phyloP scores from a whole-genome alignment of 805 yeast species.

The Myxozyma melibiosi region DNA sequence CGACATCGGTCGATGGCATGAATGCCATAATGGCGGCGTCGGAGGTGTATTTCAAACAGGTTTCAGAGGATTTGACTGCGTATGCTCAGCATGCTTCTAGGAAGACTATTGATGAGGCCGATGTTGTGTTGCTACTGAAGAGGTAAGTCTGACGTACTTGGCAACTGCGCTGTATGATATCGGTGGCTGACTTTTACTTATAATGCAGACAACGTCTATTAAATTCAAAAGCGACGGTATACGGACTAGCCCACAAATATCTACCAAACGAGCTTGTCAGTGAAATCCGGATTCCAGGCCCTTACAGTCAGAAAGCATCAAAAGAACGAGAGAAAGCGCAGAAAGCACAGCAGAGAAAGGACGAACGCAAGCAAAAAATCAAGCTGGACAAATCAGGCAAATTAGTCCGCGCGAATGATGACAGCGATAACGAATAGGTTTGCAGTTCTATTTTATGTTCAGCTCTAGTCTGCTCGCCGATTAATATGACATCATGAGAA shows the following conservation, averaged over 20 bases:
- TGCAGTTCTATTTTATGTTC: too few relatives aligned
- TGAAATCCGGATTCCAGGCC: conserved; percentile 4
- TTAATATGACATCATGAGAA: too few relatives aligned
- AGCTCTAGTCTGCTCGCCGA: too few relatives aligned
- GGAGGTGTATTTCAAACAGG: conserved; percentile 39
- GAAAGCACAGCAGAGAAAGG: background rate
- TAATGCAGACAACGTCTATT: conserved; percentile 8
- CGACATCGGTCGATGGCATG: conserved; percentile 32
- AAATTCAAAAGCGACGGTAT: conserved; percentile 1
- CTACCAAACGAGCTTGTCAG: conserved; percentile 16
- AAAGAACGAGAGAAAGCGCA: background rate
- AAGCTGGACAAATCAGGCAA: background rate
- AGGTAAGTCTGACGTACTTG: background rate
- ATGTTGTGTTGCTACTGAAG: conserved; percentile 37
- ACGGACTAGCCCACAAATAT: conserved; percentile 18
- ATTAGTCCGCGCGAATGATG: background rate
- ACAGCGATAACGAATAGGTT: too few relatives aligned
- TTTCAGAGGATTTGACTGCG: conserved; percentile 39
- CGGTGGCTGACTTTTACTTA: background rate
- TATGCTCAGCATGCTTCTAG: conserved; percentile 43
- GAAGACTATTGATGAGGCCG: conserved; percentile 38
- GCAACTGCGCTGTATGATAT: background rate
- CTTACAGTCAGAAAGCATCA: background rate
- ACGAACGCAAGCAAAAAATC: background rate
- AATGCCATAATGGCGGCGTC: conserved; percentile 38